Evolutionary conservation across 1,284 basidiomycete species (phyloP).

Genomic region (Moesziomyces aphidis): DNA sequence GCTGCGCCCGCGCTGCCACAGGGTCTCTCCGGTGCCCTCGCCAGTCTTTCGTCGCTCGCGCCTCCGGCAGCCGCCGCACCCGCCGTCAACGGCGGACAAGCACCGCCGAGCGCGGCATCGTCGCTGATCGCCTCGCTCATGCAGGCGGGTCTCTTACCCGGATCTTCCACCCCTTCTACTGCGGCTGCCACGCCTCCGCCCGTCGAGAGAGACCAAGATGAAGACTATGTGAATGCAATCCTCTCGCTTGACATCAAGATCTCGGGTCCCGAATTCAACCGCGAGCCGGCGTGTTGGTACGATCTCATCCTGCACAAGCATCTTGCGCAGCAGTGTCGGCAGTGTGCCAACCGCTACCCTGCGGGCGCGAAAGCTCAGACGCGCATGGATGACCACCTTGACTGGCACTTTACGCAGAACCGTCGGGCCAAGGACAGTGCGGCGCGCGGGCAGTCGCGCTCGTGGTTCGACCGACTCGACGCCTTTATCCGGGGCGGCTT

Average conservation of each 20-base stretch:
- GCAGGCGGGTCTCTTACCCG: slow-evolving; percentile 60
- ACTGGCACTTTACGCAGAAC: slow-evolving; percentile 97
- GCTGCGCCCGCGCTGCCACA: slow-evolving; percentile 35
- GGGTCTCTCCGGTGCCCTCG: slow-evolving; percentile 32
- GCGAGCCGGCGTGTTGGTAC: slow-evolving; percentile 72
- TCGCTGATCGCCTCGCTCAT: slow-evolving; percentile 60
- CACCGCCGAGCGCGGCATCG: slow-evolving; percentile 19
- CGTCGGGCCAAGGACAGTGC: slow-evolving; percentile 84
- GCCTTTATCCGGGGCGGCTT: slow-evolving; percentile 70
- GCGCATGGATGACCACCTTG: slow-evolving; percentile 87
- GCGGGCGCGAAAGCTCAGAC: slow-evolving; percentile 79
- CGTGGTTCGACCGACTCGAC: slow-evolving; percentile 88
- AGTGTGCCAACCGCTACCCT: slow-evolving; percentile 89
- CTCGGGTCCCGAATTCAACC: slow-evolving; percentile 78
- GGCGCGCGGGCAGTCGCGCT: slow-evolving; percentile 87
- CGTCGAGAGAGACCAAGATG: slow-evolving; percentile 70
- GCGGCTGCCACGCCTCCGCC: slow-evolving; percentile 62
- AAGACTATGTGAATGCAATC: slow-evolving; percentile 78
- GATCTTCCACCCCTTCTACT: slow-evolving; percentile 34
- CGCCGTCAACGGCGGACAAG: slow-evolving; percentile 1
- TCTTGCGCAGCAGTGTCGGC: slow-evolving; percentile 86
- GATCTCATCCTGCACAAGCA: slow-evolving; percentile 68
- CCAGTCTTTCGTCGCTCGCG: slow-evolving; percentile 24
- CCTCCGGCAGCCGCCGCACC: slow-evolving; percentile 7
- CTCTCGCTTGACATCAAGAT: slow-evolving; percentile 78